phyloP scores from a whole-genome alignment of 2,329 filamentous ascomycete species.

The Phaeoacremonium minimum region DNA sequence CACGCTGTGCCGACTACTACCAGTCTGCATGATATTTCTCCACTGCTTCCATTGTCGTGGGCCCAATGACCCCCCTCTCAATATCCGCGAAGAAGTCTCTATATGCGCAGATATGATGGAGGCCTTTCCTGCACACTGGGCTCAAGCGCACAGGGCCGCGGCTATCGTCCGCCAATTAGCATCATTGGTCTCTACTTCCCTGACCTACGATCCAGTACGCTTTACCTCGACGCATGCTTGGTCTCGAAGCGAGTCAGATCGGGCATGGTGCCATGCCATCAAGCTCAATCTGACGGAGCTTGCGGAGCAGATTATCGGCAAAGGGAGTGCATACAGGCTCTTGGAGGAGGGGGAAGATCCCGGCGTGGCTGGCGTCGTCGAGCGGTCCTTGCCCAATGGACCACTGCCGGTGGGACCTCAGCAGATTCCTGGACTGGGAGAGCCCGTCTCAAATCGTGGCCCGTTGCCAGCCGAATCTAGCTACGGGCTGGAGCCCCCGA shows the following conservation, averaged over 20 bases:
- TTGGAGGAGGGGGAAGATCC: not conserved
- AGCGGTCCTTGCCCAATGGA: not conserved
- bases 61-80: conserved; percentile 15
- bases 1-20: conserved; percentile 31
- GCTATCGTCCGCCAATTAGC: conserved; percentile 24
- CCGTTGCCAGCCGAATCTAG: too few relatives aligned
- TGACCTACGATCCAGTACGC: not conserved
- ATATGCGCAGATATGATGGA: conserved; percentile 27
- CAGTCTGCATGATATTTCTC: conserved; percentile 29
- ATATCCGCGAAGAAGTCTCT: conserved; percentile 25
- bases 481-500: not conserved
- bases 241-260: not conserved
- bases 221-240: not conserved
- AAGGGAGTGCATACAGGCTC: not conserved
- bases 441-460: not conserved
- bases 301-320: not conserved
- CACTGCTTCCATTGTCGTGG: conserved; percentile 19
- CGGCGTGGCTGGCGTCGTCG: not conserved
- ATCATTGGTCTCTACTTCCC: conserved; percentile 5
- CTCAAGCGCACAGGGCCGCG: conserved; percentile 24
- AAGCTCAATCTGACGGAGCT: not conserved
- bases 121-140: conserved; percentile 28
- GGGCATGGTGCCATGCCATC: not conserved
- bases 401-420: not conserved
- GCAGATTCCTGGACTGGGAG: not conserved